Conservation (phyloP, 176 grass and related monocot genomes). For the Aegilops sharonensis region DNA sequence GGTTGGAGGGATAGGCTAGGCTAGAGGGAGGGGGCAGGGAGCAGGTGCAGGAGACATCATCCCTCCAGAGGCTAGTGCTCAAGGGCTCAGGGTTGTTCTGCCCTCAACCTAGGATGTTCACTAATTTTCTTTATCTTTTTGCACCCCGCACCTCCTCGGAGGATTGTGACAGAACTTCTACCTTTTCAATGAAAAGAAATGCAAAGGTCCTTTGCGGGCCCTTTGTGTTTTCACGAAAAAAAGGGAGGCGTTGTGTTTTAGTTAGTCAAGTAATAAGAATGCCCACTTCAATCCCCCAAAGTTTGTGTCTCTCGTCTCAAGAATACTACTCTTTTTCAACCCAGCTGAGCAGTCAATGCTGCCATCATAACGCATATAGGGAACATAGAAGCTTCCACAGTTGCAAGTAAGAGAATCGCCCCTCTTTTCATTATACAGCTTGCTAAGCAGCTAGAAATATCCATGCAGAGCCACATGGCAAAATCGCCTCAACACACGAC, state of each 20-base stretch:
- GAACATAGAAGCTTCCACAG: neutral
- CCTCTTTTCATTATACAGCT: neutral
- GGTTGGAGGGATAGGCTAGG: too few species aligned
- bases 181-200: too few species aligned
- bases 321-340: neutral
- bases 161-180: too few species aligned
- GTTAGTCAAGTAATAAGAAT: constrained; percentile 1
- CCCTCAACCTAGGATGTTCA: too few species aligned
- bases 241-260: neutral
- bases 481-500: neutral
- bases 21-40: too few species aligned
- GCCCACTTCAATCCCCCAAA: neutral
- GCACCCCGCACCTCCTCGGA: too few species aligned
- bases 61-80: too few species aligned
- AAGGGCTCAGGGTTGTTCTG: too few species aligned
- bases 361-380: neutral
- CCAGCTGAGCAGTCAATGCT: neutral
- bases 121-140: too few species aligned
- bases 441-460: neutral
- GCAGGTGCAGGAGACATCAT: too few species aligned
- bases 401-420: neutral
- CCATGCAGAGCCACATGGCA: neutral
- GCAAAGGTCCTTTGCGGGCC: too few species aligned
- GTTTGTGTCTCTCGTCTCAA: neutral
- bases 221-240: too few species aligned